Base-by-base conservation (phyloP, 1,139 yeast species). In the Protomyces lactucae-debilis region DNA sequence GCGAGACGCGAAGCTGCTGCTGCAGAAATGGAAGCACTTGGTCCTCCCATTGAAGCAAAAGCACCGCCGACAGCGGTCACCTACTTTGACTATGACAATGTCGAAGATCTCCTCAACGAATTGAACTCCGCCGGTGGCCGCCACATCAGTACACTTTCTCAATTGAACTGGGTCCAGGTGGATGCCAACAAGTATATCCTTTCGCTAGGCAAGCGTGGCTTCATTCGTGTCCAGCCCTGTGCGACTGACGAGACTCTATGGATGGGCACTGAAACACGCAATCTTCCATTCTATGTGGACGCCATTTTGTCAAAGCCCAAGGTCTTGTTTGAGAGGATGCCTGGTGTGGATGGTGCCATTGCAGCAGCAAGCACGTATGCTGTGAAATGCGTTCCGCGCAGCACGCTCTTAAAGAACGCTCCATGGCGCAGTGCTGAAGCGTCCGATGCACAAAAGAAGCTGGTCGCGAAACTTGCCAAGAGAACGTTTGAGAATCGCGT, bases 351-450 rank as follows among this genome's bases (percentile, higher is more conserved):
- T 28, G 60, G 66, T 3, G 73, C 73, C 37, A 54, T 72, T 16
- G 63, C 67, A 37, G 71, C 71, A 5, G 72, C 71, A 14, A 73
- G 72, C 45, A 64, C 67, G 1, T 65, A 59, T 55, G 71, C 70
- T 2, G 52, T 55, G 9, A 63, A 63, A 18, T 48, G 57, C 16
- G 68, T 59, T 23, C 67, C 69, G 1, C 57, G 65, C 8, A 60
- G 53, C 10, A 52, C 69, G 14, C 57, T 71, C 28, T 61, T 67
- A 32, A 65, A 68, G 12, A 60, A 67, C 25, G 69, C 72, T 3
- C 53, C 67, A 1, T 72, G 74, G 74, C 61, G 74, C 43, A 36
- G 52, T n/a, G 64, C 67, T 10, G 67, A 67, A 5, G 68, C 68
- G 4, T 68, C 70, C 8, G 35, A 40, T 9, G 60, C 64, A 48